Percentiles rank a stretch among this genome's conserved stretches.
These are phyloP conservation scores for Mucor plumbeus DNA, from an alignment of 371 early-diverging fungal species.

Conservation along the genomic window DNA sequence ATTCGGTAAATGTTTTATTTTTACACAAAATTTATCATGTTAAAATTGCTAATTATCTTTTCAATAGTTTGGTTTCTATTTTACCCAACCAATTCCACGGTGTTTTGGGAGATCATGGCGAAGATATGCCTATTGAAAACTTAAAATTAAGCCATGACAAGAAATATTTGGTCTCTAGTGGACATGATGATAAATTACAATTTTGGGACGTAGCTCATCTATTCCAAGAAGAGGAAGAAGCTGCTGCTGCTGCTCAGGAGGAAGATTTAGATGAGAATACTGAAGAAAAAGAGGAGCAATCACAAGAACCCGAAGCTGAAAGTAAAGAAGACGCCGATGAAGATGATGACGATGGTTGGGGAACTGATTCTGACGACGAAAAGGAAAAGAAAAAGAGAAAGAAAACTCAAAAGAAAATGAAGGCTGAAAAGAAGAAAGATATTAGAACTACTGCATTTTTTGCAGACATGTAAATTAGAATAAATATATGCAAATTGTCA, in stretches of 20 bases:
- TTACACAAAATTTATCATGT: too few relatives aligned
- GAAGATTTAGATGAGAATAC: slow-evolving; percentile 30
- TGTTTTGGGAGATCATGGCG: slow-evolving; percentile 85
- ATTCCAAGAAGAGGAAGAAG: slow-evolving; percentile 41
- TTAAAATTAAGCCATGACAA: slow-evolving; percentile 69
- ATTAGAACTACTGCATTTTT: slow-evolving; percentile 27
- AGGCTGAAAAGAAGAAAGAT: slow-evolving; percentile 22
- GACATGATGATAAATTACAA: slow-evolving; percentile 84
- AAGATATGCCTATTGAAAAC: slow-evolving; percentile 85
- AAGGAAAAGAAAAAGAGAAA: slow-evolving; percentile 30
- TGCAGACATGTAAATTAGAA: slow-evolving; percentile 32
- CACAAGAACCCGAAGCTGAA: neutral
- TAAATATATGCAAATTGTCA: neutral
- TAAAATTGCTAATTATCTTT: neutral
- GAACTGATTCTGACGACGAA: slow-evolving; percentile 32
- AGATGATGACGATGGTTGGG: slow-evolving; percentile 28
- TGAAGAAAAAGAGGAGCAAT: slow-evolving; percentile 35
- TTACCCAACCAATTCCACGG: slow-evolving; percentile 89
- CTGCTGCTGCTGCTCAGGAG: slow-evolving; percentile 28
- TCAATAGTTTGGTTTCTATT: slow-evolving; percentile 69
- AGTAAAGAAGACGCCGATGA: slow-evolving; percentile 4
- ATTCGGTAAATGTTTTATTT: slow-evolving; percentile 54
- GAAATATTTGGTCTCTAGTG: slow-evolving; percentile 73
- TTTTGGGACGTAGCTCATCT: slow-evolving; percentile 82
- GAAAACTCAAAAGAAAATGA: slow-evolving; percentile 29